Base-by-base conservation (phyloP, 2,329 filamentous ascomycete species). In the Pleomassaria siparia region DNA sequence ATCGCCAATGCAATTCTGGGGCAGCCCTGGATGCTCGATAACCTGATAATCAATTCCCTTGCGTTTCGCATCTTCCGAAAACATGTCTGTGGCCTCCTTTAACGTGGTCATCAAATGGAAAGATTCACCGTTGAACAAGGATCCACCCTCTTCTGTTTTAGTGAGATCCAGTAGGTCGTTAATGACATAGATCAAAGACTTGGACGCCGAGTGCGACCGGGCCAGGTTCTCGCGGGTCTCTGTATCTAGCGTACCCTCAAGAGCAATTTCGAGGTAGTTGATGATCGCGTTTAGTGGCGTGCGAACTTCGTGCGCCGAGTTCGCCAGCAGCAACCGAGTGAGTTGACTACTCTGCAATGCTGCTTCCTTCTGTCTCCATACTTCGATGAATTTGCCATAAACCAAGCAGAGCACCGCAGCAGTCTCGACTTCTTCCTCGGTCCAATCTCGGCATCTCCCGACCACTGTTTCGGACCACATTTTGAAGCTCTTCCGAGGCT, bases 221-320 rank as follows among this genome's bases (percentile, higher is more conserved):
- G 87, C 80, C 5, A 96, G 74, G 50, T 94, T 95, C 4, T 96
- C 91, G 16, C 91, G 79, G 0, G 89, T 95, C 63, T 95, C 91
- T 13, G 82, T 75, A 54, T 95, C 91, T 2, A 96, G 74, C 0
- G 78, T 74, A 0, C 90, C 89, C 71, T 96, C 91, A 1, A 96
- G 73, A 0, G 91, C 91, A 54, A 96, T 95, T 59, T 96, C 91
- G 1, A 96, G 80, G 57, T 95, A 96, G 59, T 96, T 96, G 70
- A 96, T 95, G 61, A 96, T 95, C 13, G 91, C 91, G 62, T 96
- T 96, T 2, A 96, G 74, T 0, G 91, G 91, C 0, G 91, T 96
- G 41, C 91, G 85, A 8, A 96, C 89, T 73, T 96, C 91, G 55
- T 96, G 91, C 0, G 91, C 91, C 0, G 90, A 95, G 55, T 96